phyloP scores from a whole-genome alignment of 352 stramenopile species.

The Halophytophthora batemanensis region DNA sequence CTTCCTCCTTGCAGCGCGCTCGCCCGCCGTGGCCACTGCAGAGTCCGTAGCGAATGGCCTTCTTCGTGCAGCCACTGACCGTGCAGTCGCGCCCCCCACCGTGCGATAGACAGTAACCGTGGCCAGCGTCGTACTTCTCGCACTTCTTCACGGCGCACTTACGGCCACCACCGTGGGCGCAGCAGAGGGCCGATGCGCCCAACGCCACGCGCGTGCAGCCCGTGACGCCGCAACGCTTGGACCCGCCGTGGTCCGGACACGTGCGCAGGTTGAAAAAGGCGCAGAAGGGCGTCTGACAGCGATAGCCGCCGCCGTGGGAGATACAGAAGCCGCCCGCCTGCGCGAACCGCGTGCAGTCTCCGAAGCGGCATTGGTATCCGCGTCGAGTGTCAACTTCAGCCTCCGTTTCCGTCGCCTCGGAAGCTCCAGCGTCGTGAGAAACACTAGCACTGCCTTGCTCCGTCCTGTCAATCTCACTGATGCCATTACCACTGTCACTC shows the following conservation, averaged over 20 bases:
- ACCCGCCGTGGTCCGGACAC: slow-evolving; percentile 72
- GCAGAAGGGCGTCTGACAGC: slow-evolving; percentile 71
- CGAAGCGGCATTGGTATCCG: slow-evolving; percentile 44
- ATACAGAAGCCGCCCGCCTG: slow-evolving; percentile 69
- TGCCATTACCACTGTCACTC: neutral
- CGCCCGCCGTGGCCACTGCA: slow-evolving; percentile 73
- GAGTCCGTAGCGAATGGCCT: slow-evolving; percentile 72
- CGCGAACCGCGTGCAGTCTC: slow-evolving; percentile 52
- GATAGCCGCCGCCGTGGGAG: slow-evolving; percentile 59
- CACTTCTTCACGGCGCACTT: slow-evolving; percentile 74
- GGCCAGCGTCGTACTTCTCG: slow-evolving; percentile 68
- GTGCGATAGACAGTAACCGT: slow-evolving; percentile 64
- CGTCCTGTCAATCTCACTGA: neutral
- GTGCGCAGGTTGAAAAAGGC: slow-evolving; percentile 67
- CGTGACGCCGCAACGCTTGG: slow-evolving; percentile 52
- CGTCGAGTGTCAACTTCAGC: slow-evolving; percentile 8
- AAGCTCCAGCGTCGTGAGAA: neutral
- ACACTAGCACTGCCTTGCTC: too few relatives aligned
- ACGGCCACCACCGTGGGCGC: slow-evolving; percentile 58
- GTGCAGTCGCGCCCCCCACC: slow-evolving; percentile 65
- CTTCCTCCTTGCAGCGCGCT: slow-evolving; percentile 68
- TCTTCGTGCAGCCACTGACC: slow-evolving; percentile 62
- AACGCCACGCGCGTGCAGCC: slow-evolving; percentile 57
- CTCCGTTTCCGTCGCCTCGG: neutral
- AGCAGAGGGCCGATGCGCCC: slow-evolving; percentile 49